Conservation (phyloP, 108 stramenopile genomes). For the Nannochloropsis salina region DNA sequence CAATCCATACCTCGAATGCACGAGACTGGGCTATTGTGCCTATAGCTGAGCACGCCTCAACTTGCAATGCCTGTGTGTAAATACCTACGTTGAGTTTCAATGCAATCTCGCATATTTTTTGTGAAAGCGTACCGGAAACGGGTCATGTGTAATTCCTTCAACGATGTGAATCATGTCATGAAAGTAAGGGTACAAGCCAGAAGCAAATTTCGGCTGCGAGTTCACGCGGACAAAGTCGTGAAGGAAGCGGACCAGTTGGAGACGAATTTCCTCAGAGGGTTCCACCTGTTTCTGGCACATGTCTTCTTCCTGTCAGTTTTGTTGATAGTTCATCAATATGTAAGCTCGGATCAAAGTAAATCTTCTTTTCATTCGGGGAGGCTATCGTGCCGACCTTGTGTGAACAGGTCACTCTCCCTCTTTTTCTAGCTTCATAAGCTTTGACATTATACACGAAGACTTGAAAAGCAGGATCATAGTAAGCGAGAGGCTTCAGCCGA, state of each 20-base stretch:
- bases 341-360: neutral
- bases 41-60: neutral
- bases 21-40: neutral
- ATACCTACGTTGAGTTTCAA: too few relatives aligned
- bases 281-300: neutral
- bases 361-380: neutral
- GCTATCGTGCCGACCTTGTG: neutral
- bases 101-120: too few relatives aligned
- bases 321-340: neutral
- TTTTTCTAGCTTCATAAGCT: conserved; percentile 3
- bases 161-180: neutral
- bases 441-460: neutral
- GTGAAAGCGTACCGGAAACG: neutral
- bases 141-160: neutral
- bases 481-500: neutral
- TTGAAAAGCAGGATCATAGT: conserved; percentile 20
- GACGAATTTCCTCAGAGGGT: conserved; percentile 13
- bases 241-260: neutral
- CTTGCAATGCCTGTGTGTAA: neutral
- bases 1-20: neutral
- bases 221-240: neutral
- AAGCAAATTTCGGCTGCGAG: neutral
- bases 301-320: neutral
- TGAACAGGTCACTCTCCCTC: neutral
- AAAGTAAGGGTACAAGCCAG: neutral